Evolutionary conservation across 805 yeast genomes (phyloP).

Genomic region (Wickerhamomyces bovis): DNA sequence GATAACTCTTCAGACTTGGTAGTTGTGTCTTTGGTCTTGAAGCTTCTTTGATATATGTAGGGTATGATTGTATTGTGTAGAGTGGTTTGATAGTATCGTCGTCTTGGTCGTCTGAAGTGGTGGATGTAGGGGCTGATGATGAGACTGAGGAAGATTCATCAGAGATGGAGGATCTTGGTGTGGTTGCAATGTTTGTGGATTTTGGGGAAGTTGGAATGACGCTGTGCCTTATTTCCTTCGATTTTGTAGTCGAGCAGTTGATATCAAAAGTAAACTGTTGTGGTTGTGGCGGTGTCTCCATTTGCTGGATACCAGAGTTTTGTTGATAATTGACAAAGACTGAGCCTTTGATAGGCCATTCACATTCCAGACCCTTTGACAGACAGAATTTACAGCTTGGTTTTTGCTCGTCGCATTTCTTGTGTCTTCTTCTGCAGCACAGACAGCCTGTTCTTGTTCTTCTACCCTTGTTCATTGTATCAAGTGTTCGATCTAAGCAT

Average conservation of each 20-base stretch:
- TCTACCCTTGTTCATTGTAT: slow-evolving; percentile 3
- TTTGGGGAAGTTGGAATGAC: background rate
- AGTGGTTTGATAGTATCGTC: background rate
- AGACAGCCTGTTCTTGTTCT: slow-evolving; percentile 48
- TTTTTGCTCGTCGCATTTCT: slow-evolving; percentile 52
- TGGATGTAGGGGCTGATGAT: background rate
- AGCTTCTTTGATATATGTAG: background rate
- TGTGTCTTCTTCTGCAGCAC: slow-evolving; percentile 56
- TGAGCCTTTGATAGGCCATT: slow-evolving; percentile 16
- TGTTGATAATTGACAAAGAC: slow-evolving; percentile 13
- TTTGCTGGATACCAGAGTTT: background rate
- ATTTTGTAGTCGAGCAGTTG: background rate
- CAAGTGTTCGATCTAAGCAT: background rate
- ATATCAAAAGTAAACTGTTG: background rate
- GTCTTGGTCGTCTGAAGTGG: background rate
- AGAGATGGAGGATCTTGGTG: background rate
- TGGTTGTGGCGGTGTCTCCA: background rate
- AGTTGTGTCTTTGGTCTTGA: slow-evolving; percentile 1
- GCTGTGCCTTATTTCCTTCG: background rate
- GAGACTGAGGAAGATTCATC: background rate
- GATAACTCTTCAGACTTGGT: slow-evolving; percentile 7
- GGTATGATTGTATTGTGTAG: slow-evolving; percentile 1
- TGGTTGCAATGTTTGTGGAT: background rate
- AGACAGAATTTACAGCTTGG: slow-evolving; percentile 38
- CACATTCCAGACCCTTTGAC: slow-evolving; percentile 27